These are phyloP conservation scores for Cryoendolithus antarcticus DNA, from an alignment of 2,329 filamentous ascomycete genomes.

Conservation along the genomic window DNA sequence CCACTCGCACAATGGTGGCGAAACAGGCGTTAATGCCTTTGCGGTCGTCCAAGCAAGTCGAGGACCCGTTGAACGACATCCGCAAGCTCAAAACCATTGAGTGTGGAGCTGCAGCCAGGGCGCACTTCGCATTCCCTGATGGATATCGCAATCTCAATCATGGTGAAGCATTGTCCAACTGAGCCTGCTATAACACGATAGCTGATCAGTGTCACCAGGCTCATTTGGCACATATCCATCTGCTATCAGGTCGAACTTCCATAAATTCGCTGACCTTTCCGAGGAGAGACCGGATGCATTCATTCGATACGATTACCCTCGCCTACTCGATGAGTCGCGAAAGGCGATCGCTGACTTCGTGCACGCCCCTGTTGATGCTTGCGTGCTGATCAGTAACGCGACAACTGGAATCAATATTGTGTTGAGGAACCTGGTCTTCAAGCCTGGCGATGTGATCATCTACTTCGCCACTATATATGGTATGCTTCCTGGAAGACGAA, in stretches of 20 bases:
- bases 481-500: no score
- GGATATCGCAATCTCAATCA: constrained; percentile 68
- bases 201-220: constrained; percentile 32
- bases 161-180: constrained; percentile 36
- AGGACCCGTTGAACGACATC: constrained; percentile 4
- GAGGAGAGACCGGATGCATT: constrained; percentile 65
- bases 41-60: background rate
- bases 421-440: constrained; percentile 60
- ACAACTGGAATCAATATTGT: constrained; percentile 68
- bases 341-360: constrained; percentile 53
- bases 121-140: constrained; percentile 57
- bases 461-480: constrained; percentile 66
- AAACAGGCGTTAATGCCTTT: background rate
- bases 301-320: constrained; percentile 55
- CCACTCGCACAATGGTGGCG: background rate
- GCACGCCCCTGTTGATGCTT: constrained; percentile 50
- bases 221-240: constrained; percentile 70
- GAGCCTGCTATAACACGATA: background rate
- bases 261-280: constrained; percentile 50
- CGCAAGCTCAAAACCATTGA: constrained; percentile 10
- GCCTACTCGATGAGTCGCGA: constrained; percentile 52
- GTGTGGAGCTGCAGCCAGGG: constrained; percentile 33
- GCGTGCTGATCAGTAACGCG: constrained; percentile 73
- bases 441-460: constrained; percentile 60
- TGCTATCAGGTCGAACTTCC: constrained; percentile 46